Base-by-base conservation (phyloP, 1,284 basidiomycete genomes). In the Trichosporon sp. region DNA sequence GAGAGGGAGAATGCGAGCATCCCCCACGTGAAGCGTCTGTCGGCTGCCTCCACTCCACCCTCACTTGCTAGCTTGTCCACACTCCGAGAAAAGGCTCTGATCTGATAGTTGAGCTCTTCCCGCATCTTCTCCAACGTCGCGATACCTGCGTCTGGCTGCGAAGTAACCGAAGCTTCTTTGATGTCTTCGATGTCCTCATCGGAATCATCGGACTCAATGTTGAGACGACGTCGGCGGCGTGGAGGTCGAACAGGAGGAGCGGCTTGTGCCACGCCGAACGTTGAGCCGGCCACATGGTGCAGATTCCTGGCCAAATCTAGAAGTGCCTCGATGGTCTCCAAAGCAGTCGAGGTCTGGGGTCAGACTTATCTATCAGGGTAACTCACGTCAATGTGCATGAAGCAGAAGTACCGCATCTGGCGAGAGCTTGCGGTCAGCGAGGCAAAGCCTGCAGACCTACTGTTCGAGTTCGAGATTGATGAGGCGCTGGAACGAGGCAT, bases 1-100 rank as follows among this genome's bases (percentile, higher is more conserved):
- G 92, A 90, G 65, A 94, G 83, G 38, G 87, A 85, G 79, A 93
- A 92, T 3, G 89, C 89, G 60, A 94, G 84, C 65, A 92, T 87
- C 0, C 87, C 88, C 81, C 92, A 93, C 0, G 88, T 84, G 31
- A 58, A 76, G 65, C 63, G 44, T 11, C 87, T 87, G 35, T 85
- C 87, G 62, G 89, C 67, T 0, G 66, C 64, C n/a, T 88, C 18
- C 84, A 84, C 38, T 82, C 80, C 3, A 86, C 87, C 67, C 85
- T 86, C 32, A 86, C 87, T 64, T 4, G 78, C 71, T 2, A 80
- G 69, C 8, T 44, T 69, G 53, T 81, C 81, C 1, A 80, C 77
- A 0, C 70, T 73, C n/a, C 74, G 84, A 62, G 88, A 81, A 6
- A 93, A 35, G 1, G 35, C 12, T 15, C 89, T 84, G 21, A 92